phyloP scores from a whole-genome alignment of 2,329 filamentous ascomycete species.

The Apiospora rasikravindrae region DNA sequence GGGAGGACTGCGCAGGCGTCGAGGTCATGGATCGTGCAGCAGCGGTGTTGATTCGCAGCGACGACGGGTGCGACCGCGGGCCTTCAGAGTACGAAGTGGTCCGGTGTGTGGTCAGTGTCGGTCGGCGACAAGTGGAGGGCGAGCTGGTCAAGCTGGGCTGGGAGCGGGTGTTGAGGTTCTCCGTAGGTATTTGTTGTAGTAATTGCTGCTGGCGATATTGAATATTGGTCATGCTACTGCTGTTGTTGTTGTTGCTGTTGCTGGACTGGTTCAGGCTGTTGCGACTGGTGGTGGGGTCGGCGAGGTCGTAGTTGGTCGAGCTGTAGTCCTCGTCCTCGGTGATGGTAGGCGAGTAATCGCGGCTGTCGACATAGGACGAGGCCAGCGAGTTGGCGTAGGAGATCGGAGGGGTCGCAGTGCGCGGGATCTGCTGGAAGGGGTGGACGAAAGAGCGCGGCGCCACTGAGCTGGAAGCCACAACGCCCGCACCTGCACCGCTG shows the following conservation, averaged over 20 bases:
- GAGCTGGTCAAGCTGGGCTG: slow-evolving; percentile 37
- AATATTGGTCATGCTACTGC: slow-evolving; percentile 19
- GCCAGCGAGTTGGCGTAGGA: slow-evolving; percentile 63
- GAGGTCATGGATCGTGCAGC: slow-evolving; percentile 34
- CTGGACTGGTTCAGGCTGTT: slow-evolving; percentile 33
- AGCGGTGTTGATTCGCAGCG: slow-evolving; percentile 46
- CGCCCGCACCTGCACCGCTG: slow-evolving; percentile 27
- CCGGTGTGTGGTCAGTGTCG: slow-evolving; percentile 46
- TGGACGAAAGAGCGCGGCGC: slow-evolving; percentile 58
- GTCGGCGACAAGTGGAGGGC: slow-evolving; percentile 40
- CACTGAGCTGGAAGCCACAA: slow-evolving; percentile 12
- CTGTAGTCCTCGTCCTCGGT: slow-evolving; percentile 54
- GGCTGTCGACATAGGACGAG: slow-evolving; percentile 52
- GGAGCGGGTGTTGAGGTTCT: slow-evolving; percentile 29
- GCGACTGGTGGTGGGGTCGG: slow-evolving; percentile 27
- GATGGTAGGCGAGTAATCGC: slow-evolving; percentile 62
- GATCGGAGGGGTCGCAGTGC: slow-evolving; percentile 63
- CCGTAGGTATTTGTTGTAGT: slow-evolving; percentile 18
- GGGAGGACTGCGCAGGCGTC: slow-evolving; percentile 41
- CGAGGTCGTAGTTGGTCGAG: slow-evolving; percentile 23
- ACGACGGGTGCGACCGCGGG: slow-evolving; percentile 35
- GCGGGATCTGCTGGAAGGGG: slow-evolving; percentile 68
- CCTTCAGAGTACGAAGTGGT: slow-evolving; percentile 47
- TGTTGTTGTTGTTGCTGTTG: slow-evolving; percentile 31
- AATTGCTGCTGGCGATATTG: slow-evolving; percentile 27